Base-by-base conservation (phyloP, 2,329 filamentous ascomycete species). In the Dothidotthia symphoricarpi region DNA sequence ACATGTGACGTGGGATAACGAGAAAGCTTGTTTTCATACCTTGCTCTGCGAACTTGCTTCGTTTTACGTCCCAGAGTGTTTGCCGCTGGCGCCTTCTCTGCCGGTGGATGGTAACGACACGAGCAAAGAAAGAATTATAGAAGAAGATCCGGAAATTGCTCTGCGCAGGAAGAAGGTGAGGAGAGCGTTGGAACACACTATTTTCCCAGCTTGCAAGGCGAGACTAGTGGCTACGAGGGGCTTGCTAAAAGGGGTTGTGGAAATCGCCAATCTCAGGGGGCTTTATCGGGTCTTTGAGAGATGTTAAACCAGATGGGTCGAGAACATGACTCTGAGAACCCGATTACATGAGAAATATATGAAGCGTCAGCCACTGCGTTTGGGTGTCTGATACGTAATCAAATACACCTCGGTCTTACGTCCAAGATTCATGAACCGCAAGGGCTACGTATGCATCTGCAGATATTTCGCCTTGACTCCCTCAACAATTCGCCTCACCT, bases 261-360 rank as follows among this genome's bases (percentile, higher is more conserved):
- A 98, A 67, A 81, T 95, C 32, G 91, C 93, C 2, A 88, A 94
- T 69, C 67, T 97, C 42, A 97, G 95, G 67, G 89, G 90, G 0
- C 63, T 98, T 41, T 98, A 98, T 67, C 75, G 87, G 30, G 90
- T 97, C 3, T 98, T 98, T 74, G 93, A 98, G 69, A 75, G 93
- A 37, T 97, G 93, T 66, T 97, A 30, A 36, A 22, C 19, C 5
- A 22, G 9, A 22, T 22, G n/a, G n/a, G n/a, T n/a, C n/a, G n/a
- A n/a, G n/a, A n/a, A n/a, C n/a, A n/a, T n/a, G n/a, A n/a, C n/a
- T n/a, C n/a, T n/a, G n/a, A n/a, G n/a, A n/a, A n/a, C n/a, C n/a
- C n/a, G n/a, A n/a, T n/a, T n/a, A n/a, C n/a, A n/a, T n/a, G n/a
- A n/a, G n/a, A n/a, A n/a, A n/a, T n/a, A n/a, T n/a, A n/a, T n/a